Conservation (phyloP, 768 basidiomycete genomes). For the Crucibulum laeve region DNA sequence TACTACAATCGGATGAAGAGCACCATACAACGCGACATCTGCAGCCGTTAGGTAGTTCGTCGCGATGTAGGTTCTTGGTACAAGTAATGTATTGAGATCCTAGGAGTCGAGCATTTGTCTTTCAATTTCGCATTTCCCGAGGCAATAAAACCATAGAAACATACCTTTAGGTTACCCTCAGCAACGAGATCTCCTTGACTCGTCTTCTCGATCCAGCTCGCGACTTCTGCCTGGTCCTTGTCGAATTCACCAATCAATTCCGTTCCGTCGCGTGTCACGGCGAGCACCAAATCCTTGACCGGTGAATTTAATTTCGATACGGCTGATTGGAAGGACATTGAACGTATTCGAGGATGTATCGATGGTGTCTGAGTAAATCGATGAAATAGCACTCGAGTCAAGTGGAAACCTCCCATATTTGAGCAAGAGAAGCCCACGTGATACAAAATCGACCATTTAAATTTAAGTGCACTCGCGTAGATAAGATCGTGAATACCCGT, state of each 20-base stretch:
- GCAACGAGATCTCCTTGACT: slow-evolving; percentile 43
- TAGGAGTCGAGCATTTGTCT: slow-evolving; percentile 26
- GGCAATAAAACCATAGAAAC: slow-evolving; percentile 5
- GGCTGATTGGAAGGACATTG: slow-evolving; percentile 52
- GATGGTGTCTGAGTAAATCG: slow-evolving; percentile 32
- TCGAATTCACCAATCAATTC: slow-evolving; percentile 49
- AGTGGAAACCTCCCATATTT: slow-evolving; percentile 15
- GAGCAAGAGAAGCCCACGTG: slow-evolving; percentile 10
- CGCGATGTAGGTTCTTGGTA: slow-evolving; percentile 81
- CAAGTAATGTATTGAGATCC: slow-evolving; percentile 69
- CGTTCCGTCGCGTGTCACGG: slow-evolving; percentile 38
- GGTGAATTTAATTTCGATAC: slow-evolving; percentile 42
- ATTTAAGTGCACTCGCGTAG: neutral
- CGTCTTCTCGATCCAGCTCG: slow-evolving; percentile 68
- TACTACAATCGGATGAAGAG: slow-evolving; percentile 81
- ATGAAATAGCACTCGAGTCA: slow-evolving; percentile 34
- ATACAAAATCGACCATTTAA: neutral
- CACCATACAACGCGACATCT: slow-evolving; percentile 87
- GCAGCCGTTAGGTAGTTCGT: slow-evolving; percentile 83
- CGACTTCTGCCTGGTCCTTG: slow-evolving; percentile 59
- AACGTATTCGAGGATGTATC: slow-evolving; percentile 19
- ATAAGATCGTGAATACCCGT: too few species aligned
- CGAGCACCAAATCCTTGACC: slow-evolving; percentile 54
- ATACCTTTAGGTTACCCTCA: slow-evolving; percentile 47
- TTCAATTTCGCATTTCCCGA: neutral